phyloP scores from a whole-genome alignment of 192 early-diverging fungal species.

The Radiomyces spectabilis region DNA sequence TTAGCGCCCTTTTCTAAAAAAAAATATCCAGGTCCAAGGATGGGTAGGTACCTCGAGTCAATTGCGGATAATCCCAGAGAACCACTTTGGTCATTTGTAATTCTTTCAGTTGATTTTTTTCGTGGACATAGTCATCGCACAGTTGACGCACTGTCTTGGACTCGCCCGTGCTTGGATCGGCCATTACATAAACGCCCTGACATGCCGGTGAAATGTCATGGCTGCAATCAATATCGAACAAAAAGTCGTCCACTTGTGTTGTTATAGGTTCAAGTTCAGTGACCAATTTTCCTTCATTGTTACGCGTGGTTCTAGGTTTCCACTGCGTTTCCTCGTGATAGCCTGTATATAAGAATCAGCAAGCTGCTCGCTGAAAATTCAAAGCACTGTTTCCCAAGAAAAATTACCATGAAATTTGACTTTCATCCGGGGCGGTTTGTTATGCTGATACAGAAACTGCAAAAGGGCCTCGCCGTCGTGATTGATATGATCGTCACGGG shows the following conservation, averaged over 20 bases:
- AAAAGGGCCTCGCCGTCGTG: constrained; percentile 23
- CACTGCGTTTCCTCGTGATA: constrained; percentile 25
- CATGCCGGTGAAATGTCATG: constrained; percentile 21
- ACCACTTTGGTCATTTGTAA: constrained; percentile 32
- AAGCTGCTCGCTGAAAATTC: not conserved
- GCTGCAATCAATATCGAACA: constrained; percentile 24
- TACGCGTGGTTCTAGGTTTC: not conserved
- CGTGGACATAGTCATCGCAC: constrained; percentile 24
- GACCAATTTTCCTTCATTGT: constrained; percentile 12
- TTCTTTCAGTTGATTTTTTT: constrained; percentile 26
- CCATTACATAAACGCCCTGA: constrained; percentile 16
- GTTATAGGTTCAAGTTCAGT: constrained; percentile 23
- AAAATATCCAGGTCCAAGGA: not conserved
- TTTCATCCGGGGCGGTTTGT: constrained; percentile 17
- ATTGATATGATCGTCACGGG: constrained; percentile 26
- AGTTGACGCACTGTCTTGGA: constrained; percentile 17
- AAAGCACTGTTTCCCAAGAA: not conserved
- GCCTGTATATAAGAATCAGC: constrained; percentile 6
- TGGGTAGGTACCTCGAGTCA: constrained; percentile 17
- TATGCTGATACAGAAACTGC: constrained; percentile 24
- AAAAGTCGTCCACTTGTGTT: constrained; percentile 21
- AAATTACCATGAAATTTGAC: constrained; percentile 22
- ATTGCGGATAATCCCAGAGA: constrained; percentile 31
- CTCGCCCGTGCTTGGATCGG: constrained; percentile 19
- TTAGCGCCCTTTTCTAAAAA: not conserved